A percentile compares a stretch with the other conserved stretches of the same genome.
Conservation (phyloP, 768 basidiomycete species). For the Mycena galopus region DNA sequence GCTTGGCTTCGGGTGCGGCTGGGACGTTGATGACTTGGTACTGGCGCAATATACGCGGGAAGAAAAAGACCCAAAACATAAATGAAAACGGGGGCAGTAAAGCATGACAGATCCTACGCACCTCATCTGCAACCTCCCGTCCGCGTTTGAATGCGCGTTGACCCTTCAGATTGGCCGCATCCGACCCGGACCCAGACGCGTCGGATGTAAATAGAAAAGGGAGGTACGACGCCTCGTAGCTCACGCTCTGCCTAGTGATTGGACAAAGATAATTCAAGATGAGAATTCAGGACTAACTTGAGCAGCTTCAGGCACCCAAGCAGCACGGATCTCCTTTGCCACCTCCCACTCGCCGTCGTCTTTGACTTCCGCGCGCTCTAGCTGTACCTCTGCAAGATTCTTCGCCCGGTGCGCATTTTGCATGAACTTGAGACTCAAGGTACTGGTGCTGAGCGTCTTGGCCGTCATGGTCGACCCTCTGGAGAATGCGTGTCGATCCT, state of each 20-base stretch:
- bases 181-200: slow-evolving; percentile 10
- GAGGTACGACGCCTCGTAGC: slow-evolving; percentile 73
- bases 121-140: slow-evolving; percentile 54
- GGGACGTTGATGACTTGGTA: slow-evolving; percentile 4
- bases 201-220: slow-evolving; percentile 71
- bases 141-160: slow-evolving; percentile 69
- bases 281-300: slow-evolving; percentile 2
- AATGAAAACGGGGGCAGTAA: neutral
- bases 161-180: slow-evolving; percentile 52
- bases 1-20: neutral
- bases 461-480: slow-evolving; percentile 48
- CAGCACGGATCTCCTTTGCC: slow-evolving; percentile 62
- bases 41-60: neutral
- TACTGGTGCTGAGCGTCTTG: slow-evolving; percentile 73
- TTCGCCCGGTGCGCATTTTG: slow-evolving; percentile 75
- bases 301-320: slow-evolving; percentile 56
- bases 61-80: neutral
- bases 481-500: neutral
- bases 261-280: neutral
- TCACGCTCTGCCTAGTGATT: slow-evolving; percentile 38
- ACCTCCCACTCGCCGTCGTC: slow-evolving; percentile 80
- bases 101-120: slow-evolving; percentile 23
- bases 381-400: slow-evolving; percentile 61
- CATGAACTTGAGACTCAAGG: slow-evolving; percentile 79
- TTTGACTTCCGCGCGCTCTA: slow-evolving; percentile 62